Conservation (phyloP, 306 rosid genomes). For the Malus sieversii region DNA sequence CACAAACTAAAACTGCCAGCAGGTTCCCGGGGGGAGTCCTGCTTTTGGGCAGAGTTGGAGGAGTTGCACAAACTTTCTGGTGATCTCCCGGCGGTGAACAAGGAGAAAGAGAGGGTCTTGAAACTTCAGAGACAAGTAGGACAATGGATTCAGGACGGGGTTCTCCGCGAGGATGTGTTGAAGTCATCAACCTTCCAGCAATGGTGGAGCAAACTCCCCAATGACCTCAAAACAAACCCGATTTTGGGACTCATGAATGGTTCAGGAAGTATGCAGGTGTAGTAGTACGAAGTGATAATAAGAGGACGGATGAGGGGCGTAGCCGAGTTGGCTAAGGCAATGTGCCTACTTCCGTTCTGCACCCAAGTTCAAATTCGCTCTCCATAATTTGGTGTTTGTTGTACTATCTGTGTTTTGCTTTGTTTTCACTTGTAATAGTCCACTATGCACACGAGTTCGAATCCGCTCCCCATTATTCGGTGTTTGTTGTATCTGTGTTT, state of each 20-base stretch:
- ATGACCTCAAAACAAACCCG: slow-evolving; percentile 1
- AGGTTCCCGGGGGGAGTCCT: slow-evolving; percentile 37
- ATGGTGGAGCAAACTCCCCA: slow-evolving; percentile 47
- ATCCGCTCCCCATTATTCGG: too few relatives aligned
- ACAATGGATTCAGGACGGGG: slow-evolving; percentile 21
- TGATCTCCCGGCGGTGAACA: neutral
- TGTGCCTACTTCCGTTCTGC: neutral
- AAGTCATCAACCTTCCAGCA: slow-evolving; percentile 33
- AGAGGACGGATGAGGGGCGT: neutral
- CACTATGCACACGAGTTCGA: too few relatives aligned
- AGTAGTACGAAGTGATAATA: neutral
- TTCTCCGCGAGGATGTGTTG: slow-evolving; percentile 31
- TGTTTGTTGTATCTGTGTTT: too few relatives aligned
- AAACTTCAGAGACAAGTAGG: slow-evolving; percentile 19
- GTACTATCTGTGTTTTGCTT: neutral
- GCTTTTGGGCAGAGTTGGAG: slow-evolving; percentile 67
- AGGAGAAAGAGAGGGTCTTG: neutral
- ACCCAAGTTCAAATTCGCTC: neutral
- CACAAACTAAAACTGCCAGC: neutral
- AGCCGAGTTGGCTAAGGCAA: too few relatives aligned
- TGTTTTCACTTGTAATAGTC: neutral
- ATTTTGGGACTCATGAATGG: slow-evolving; percentile 18
- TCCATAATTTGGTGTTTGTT: neutral
- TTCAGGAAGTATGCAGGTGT: neutral
- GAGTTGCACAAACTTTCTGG: slow-evolving; percentile 33